Conservation (phyloP, 208 protist species). For the Leishmania amazonensis region DNA sequence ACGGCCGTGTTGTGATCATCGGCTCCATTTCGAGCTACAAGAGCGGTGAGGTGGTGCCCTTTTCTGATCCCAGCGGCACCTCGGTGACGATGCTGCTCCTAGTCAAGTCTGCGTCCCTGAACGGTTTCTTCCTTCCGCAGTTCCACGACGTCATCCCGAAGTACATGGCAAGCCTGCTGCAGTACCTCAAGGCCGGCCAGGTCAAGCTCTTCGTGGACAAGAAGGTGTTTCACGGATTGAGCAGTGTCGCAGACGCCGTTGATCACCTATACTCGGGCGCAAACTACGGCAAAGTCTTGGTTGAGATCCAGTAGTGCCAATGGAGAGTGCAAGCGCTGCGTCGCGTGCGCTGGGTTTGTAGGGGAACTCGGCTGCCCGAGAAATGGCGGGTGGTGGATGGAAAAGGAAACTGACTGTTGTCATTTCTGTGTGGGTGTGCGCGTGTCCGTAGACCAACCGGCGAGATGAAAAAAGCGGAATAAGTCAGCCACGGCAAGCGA, state of each 20-base stretch:
- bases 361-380: background rate
- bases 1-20: slow-evolving; percentile 77
- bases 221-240: slow-evolving; percentile 60
- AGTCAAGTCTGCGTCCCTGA: slow-evolving; percentile 37
- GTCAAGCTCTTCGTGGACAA: slow-evolving; percentile 42
- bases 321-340: background rate
- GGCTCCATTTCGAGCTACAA: slow-evolving; percentile 79
- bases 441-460: background rate
- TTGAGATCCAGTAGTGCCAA: slow-evolving; percentile 22
- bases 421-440: background rate
- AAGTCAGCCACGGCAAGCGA: background rate
- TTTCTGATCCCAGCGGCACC: slow-evolving; percentile 23
- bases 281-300: slow-evolving; percentile 67
- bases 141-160: slow-evolving; percentile 18
- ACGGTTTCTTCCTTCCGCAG: slow-evolving; percentile 58
- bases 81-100: slow-evolving; percentile 32
- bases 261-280: slow-evolving; percentile 69
- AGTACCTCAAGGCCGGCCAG: slow-evolving; percentile 21
- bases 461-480: background rate
- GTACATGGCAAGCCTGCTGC: slow-evolving; percentile 39
- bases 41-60: slow-evolving; percentile 32
- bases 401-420: background rate
- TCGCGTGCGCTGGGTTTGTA: background rate
- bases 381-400: background rate
- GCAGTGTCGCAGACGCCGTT: slow-evolving; percentile 59